phyloP scores from a whole-genome alignment of 306 rosid species.

The Casuarina cunninghamiana region DNA sequence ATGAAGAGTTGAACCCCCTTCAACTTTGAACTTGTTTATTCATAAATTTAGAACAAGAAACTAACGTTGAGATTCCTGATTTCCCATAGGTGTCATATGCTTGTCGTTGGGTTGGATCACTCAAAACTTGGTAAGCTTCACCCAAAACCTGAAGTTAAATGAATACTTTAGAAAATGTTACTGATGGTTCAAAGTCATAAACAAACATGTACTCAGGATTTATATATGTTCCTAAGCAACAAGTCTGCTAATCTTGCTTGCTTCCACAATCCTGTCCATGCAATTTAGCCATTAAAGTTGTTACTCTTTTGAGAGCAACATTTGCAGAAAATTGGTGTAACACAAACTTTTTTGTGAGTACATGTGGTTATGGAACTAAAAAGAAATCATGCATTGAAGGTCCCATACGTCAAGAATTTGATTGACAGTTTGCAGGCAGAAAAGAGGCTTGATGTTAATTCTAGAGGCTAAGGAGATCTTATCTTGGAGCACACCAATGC shows the following conservation, averaged over 20 bases:
- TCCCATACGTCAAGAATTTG: background rate
- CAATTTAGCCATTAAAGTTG: background rate
- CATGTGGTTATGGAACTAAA: background rate
- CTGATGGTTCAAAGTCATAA: conserved; percentile 13
- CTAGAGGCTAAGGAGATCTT: background rate
- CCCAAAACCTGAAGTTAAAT: conserved; percentile 75
- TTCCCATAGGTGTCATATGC: conserved; percentile 89
- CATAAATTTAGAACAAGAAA: conserved; percentile 22
- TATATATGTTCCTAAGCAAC: background rate
- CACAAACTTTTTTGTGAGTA: background rate
- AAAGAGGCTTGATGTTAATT: background rate
- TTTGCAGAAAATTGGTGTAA: background rate
- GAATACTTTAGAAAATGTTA: conserved; percentile 4
- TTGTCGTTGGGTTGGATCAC: conserved; percentile 87
- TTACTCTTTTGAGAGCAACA: background rate
- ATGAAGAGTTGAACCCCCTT: conserved; percentile 17
- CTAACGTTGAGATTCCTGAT: conserved; percentile 95
- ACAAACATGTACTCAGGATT: background rate
- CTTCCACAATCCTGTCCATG: background rate
- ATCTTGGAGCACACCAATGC: background rate
- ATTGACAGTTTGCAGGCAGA: background rate
- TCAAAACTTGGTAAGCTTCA: conserved; percentile 95
- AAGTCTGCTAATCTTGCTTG: background rate
- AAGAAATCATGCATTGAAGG: background rate
- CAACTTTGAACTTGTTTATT: conserved; percentile 15